Base-by-base conservation (phyloP, 140 eudicot species). In the Cichorium intybus region DNA sequence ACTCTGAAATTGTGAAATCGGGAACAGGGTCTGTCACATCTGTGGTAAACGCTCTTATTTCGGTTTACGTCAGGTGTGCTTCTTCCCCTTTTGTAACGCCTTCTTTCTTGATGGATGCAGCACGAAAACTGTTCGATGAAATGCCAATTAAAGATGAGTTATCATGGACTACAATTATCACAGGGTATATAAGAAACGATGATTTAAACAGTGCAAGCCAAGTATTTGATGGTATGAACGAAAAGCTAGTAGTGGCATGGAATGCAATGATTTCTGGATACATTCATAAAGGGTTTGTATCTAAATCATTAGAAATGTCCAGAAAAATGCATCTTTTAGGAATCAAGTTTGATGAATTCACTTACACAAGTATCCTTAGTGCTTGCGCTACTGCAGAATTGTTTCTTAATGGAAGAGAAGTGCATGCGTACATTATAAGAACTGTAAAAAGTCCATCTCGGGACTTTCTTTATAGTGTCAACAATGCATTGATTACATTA, bases 161-260 rank as follows among this genome's bases (percentile, higher is more conserved):
- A 34, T 28, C 90, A 0, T 86, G 90, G 95, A 83, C 95, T 0
- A 83, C 95, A 1, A 80, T 86, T 17, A 80, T 86, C 65, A 80
- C 82, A 2, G 95, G 95, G 58, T 86, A 80, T 66, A 84, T 81
- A 53, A 86, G 68, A 82, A 82, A 83, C 60, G 84, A 61, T 60
- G 85, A 86, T 56, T 81, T 86, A 49, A 71, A 53, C 41, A 46
- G 72, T 24, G 95, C 95, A 1, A 62, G 68, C 24, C 68, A 80
- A 49, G 83, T 86, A 54, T 86, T 86, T 8, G 63, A 62, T 43
- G 73, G 74, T 20, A 72, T 77, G 87, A 68, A 68, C 29, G 81
- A 75, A 29, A 80, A 83, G 28, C 57, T 81, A 45, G 87, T 80
- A 62, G 46, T 7, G 4, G 4, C 46, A 37, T 37, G 46, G 46